These are phyloP conservation scores for Halophytophthora batemanensis DNA, from an alignment of 352 stramenopile species.

Conservation along the genomic window DNA sequence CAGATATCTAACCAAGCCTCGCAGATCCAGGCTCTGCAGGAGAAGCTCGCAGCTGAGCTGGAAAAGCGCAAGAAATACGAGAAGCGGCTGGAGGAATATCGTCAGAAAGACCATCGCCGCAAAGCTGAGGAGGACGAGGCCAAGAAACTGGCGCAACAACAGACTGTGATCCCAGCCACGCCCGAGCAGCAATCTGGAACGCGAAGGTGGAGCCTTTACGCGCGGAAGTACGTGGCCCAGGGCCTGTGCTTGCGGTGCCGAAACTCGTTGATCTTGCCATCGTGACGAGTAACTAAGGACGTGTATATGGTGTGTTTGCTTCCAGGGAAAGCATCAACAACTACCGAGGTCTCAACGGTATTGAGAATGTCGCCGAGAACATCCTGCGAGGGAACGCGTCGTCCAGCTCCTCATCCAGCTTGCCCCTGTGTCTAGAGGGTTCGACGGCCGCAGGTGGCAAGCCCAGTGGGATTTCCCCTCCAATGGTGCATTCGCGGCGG, in stretches of 20 bases:
- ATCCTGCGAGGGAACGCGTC: slow-evolving; percentile 52
- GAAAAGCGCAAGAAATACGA: slow-evolving; percentile 77
- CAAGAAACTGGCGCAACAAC: slow-evolving; percentile 34
- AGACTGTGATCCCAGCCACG: slow-evolving; percentile 34
- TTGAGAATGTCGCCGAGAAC: slow-evolving; percentile 79
- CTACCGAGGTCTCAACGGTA: slow-evolving; percentile 39
- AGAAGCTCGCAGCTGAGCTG: slow-evolving; percentile 59
- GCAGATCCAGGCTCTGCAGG: slow-evolving; percentile 64
- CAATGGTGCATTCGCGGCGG: slow-evolving; percentile 29
- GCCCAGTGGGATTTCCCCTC: slow-evolving; percentile 32
- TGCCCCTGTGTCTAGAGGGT: slow-evolving; percentile 35
- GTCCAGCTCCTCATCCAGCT: slow-evolving; percentile 13
- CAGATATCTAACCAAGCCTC: slow-evolving; percentile 60
- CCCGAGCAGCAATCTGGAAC: slow-evolving; percentile 39
- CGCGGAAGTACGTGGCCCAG: slow-evolving; percentile 46
- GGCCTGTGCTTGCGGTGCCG: not conserved
- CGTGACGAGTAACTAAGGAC: slow-evolving; percentile 3
- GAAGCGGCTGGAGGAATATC: slow-evolving; percentile 69
- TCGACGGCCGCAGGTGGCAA: slow-evolving; percentile 17
- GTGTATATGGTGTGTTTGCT: slow-evolving; percentile 3
- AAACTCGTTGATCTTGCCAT: not conserved
- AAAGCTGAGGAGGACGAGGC: slow-evolving; percentile 48
- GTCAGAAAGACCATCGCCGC: slow-evolving; percentile 54
- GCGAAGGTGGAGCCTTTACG: slow-evolving; percentile 68
- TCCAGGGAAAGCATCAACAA: slow-evolving; percentile 40